A percentile compares a stretch with the other conserved stretches of the same genome.
Evolutionary conservation across 768 basidiomycete genomes (phyloP).

Genomic region (Gymnopilus junonius): DNA sequence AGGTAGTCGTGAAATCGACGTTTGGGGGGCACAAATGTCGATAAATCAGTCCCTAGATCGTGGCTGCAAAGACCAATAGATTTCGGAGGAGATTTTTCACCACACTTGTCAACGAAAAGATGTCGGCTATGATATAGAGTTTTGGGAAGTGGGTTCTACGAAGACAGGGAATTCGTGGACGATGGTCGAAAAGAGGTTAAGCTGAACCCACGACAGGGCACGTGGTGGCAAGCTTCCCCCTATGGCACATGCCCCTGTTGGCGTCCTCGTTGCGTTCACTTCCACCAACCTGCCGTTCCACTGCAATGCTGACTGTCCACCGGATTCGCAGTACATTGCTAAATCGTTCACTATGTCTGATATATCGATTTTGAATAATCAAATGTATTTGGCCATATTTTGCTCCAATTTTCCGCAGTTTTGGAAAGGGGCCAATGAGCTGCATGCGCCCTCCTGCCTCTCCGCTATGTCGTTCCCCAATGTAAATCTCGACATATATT

Average conservation of each 20-base stretch:
- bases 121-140: conserved; percentile 2
- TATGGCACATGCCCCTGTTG: conserved; percentile 15
- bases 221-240: conserved; percentile 14
- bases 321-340: not conserved
- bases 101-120: conserved; percentile 4
- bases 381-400: not conserved
- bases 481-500: not conserved
- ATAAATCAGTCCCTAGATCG: conserved; percentile 1
- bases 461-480: not conserved
- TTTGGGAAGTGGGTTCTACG: conserved; percentile 5
- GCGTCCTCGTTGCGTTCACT: conserved; percentile 5
- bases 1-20: not conserved
- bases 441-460: not conserved
- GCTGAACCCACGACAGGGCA: conserved; percentile 17
- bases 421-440: not conserved
- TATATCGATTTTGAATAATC: not conserved
- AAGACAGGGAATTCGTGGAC: not conserved
- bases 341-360: not conserved
- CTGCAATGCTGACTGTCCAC: not conserved
- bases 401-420: not conserved
- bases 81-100: not conserved
- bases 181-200: conserved; percentile 1
- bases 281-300: not conserved
- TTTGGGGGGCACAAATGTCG: not conserved
- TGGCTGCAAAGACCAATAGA: not conserved